Percentiles rank a stretch among this genome's conserved stretches.
Evolutionary conservation across 768 basidiomycete genomes (phyloP).

Genomic region (Pleurotus giganteus): DNA sequence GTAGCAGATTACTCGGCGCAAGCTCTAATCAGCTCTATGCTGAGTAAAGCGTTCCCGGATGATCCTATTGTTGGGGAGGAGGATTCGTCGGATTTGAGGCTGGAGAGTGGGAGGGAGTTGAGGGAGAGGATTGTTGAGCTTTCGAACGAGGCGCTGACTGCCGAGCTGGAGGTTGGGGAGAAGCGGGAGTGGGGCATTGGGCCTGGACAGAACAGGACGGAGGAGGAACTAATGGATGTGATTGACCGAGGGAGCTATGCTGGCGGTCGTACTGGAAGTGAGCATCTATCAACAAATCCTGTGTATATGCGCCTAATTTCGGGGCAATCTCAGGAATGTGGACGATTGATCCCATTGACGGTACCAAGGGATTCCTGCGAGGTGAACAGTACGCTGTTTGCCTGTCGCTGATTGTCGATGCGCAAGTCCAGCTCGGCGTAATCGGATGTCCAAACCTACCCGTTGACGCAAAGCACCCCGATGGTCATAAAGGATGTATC

Average conservation of each 20-base stretch:
- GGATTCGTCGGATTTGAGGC: conserved; percentile 77
- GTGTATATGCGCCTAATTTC: conserved; percentile 1
- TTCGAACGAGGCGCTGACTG: conserved; percentile 74
- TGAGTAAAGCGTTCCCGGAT: conserved; percentile 71
- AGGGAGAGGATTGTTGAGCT: conserved; percentile 72
- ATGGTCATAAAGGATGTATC: conserved; percentile 70
- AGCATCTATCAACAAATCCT: conserved; percentile 31
- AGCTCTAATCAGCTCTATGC: conserved; percentile 83
- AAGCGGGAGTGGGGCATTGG: conserved; percentile 71
- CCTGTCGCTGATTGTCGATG: conserved; percentile 77
- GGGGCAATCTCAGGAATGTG: conserved; percentile 60
- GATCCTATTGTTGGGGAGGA: conserved; percentile 96
- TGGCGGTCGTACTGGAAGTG: conserved; percentile 74
- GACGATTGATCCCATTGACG: conserved; percentile 90
- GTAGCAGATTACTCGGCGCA: conserved; percentile 95
- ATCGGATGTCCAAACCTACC: conserved; percentile 94
- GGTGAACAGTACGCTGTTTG: conserved; percentile 95
- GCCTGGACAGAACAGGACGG: conserved; percentile 47
- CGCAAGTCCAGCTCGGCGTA: conserved; percentile 76
- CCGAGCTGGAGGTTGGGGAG: conserved; percentile 55
- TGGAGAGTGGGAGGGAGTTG: conserved; percentile 40
- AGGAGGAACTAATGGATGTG: conserved; percentile 68
- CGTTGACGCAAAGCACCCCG: conserved; percentile 46
- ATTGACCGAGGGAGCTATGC: conserved; percentile 81
- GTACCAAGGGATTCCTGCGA: conserved; percentile 90